These are phyloP conservation scores for Mesembryanthemum crystallinum DNA, from an alignment of 148 eudicot species.

Conservation along the genomic window DNA sequence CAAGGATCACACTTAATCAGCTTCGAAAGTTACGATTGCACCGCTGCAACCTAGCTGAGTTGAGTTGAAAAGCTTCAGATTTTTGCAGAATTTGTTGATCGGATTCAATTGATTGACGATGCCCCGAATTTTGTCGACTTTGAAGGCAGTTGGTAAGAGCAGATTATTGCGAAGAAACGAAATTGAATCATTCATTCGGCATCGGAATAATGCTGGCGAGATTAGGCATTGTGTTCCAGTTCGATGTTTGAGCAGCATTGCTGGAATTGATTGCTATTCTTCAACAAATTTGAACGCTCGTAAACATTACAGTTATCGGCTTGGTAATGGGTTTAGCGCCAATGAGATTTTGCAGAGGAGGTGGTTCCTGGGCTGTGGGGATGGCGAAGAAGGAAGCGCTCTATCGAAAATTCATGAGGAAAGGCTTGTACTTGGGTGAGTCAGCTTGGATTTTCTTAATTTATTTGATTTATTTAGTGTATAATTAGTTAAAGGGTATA, in stretches of 20 bases:
- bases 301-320: slow-evolving; percentile 9
- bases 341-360: slow-evolving; percentile 45
- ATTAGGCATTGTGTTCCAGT: slow-evolving; percentile 29
- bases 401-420: slow-evolving; percentile 75
- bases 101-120: slow-evolving; percentile 19
- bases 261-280: slow-evolving; percentile 30
- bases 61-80: background rate
- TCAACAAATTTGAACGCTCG: background rate
- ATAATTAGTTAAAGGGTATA: background rate
- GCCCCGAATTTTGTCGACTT: slow-evolving; percentile 45
- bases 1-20: slow-evolving; percentile 1
- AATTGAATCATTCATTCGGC: slow-evolving; percentile 22
- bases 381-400: slow-evolving; percentile 74
- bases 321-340: background rate
- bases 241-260: slow-evolving; percentile 47
- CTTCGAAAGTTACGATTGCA: background rate
- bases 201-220: slow-evolving; percentile 13
- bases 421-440: slow-evolving; percentile 70
- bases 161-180: slow-evolving; percentile 29
- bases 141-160: slow-evolving; percentile 40
- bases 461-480: background rate
- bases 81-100: background rate
- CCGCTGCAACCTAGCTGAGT: background rate
- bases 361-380: slow-evolving; percentile 77
- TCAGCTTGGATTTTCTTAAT: background rate